Evolutionary conservation across 257 asterid genomes (phyloP).

Genomic region (Haberlea rhodopensis): DNA sequence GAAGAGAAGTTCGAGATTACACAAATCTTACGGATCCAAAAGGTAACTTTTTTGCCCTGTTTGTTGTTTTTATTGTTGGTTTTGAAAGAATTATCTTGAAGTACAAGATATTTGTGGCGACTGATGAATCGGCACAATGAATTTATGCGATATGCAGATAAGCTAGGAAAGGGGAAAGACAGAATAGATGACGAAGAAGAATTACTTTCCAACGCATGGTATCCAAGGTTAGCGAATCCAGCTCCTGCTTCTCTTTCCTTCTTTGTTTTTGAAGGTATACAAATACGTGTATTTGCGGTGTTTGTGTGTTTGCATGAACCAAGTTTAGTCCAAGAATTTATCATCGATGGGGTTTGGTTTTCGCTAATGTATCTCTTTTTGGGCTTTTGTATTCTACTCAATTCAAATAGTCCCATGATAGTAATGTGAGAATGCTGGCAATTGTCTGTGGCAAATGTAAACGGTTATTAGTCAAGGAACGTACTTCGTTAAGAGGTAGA

Average conservation of each 20-base stretch:
- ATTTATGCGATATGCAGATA: slow-evolving; percentile 44
- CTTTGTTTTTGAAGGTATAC: neutral
- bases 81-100: neutral
- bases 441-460: neutral
- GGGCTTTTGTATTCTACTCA: neutral
- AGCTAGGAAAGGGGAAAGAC: slow-evolving; percentile 84
- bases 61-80: neutral
- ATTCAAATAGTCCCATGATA: neutral
- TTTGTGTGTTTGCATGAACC: neutral
- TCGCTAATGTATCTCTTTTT: neutral
- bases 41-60: slow-evolving; percentile 37
- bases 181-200: slow-evolving; percentile 82
- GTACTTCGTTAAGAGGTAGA: neutral
- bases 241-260: slow-evolving; percentile 38
- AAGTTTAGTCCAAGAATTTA: neutral
- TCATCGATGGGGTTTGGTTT: neutral
- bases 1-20: slow-evolving; percentile 94
- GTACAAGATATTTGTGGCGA: neutral
- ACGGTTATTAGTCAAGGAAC: too few species aligned
- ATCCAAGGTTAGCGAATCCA: slow-evolving; percentile 86
- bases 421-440: neutral
- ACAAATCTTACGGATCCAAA: slow-evolving; percentile 95
- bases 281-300: neutral
- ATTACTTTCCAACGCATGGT: slow-evolving; percentile 97
- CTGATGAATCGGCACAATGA: neutral